Evolutionary conservation across 768 basidiomycete genomes (phyloP), one percentile per base, ranked within the genome.

Genomic region (Lentinula lateritia): DNA sequence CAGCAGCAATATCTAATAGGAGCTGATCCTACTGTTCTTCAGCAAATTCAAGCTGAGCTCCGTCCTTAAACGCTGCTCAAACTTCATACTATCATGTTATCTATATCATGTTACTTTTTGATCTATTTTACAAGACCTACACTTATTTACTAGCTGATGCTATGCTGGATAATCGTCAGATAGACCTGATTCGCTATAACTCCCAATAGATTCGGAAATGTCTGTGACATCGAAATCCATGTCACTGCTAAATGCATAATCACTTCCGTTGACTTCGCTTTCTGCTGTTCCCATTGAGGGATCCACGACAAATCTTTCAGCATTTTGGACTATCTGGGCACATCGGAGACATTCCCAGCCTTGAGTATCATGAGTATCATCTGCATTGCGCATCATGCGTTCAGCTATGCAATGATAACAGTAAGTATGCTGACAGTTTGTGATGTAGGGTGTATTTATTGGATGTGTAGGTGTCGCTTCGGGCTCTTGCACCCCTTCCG

Each of bases 401-500:
- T 92, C 90, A 13, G 92, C 83, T 45, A 98, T 80, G 73, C 97
- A 99, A 66, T 89, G 88, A 72, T 98, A 99, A 74, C 97, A 98
- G 75, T 95, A 99, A 13, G 83, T 71, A 69, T 97, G 93, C 6
- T 85, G 88, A 64, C 92, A 95, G 35, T 88, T 87, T 38, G 93
- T 86, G 54, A 89, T 74, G 69, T 96, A 98, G 0, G 95, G 88
- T 48, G 86, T 89, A 68, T 89, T 80, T 63, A 96, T 84, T 2
- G 92, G 89, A 67, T 85, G 78, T 36, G 79, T 66, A 4, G 86
- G 82, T 23, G 42, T 36, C n/a, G 35, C 28, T 12, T 60, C 59
- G 23, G 83, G 79, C 58, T 78, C 79, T 23, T 73, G 73, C 39
- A 76, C 78, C 6, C 60, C 63, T 16, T 69, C 66, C 18, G 69